phyloP scores from a whole-genome alignment of 306 rosid genomes.

The Prunus davidiana region DNA sequence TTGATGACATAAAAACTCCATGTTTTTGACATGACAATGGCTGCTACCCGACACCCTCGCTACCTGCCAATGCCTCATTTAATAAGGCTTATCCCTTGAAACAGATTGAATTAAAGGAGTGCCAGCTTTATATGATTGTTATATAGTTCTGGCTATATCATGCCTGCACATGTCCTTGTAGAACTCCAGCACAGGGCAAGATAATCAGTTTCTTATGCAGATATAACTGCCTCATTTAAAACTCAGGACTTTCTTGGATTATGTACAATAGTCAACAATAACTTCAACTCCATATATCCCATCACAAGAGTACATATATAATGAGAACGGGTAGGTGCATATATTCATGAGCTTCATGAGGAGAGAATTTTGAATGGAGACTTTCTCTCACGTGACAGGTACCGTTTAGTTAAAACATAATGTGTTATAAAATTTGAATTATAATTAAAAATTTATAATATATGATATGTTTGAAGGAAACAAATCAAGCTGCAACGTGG shows the following conservation, averaged over 20 bases:
- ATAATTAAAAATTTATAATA: too few relatives aligned
- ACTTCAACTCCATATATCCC: background rate
- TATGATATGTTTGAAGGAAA: too few relatives aligned
- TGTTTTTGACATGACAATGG: conserved; percentile 13
- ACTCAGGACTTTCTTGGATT: background rate
- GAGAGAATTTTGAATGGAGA: too few relatives aligned
- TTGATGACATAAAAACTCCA: background rate
- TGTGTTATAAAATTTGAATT: too few relatives aligned
- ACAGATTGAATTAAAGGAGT: conserved; percentile 11
- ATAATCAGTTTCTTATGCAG: background rate
- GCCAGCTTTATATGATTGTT: conserved; percentile 20
- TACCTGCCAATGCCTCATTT: conserved; percentile 20
- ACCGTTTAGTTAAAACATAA: too few relatives aligned
- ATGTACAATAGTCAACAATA: background rate
- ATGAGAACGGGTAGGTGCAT: background rate
- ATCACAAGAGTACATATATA: background rate
- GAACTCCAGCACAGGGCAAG: background rate
- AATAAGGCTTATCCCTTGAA: conserved; percentile 12
- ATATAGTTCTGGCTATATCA: background rate
- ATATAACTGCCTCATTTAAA: conserved; percentile 14
- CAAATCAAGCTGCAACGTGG: too few relatives aligned
- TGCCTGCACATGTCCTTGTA: conserved; percentile 14
- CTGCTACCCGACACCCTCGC: conserved; percentile 22
- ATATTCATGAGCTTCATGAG: background rate
- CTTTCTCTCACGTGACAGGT: background rate